A percentile compares a stretch with the other conserved stretches of the same genome.
Conservation (phyloP, 2,329 filamentous ascomycete genomes). For the Hypoxylon sp. region DNA sequence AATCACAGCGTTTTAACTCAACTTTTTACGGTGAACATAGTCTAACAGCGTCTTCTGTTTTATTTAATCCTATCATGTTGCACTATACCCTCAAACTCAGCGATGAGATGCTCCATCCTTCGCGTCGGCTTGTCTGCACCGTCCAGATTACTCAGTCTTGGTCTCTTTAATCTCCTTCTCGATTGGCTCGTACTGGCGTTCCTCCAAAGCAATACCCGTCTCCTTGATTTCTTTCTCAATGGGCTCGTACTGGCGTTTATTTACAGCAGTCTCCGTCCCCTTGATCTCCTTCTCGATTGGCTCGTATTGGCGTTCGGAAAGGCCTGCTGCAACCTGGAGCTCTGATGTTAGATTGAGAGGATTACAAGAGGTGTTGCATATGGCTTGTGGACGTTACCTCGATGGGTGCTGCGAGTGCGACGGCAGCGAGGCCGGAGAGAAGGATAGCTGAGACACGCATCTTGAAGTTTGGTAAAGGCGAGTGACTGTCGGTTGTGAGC, state of each 20-base stretch:
- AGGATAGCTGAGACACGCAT: slow-evolving; percentile 31
- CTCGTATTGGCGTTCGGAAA: slow-evolving; percentile 17
- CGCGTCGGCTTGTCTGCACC: neutral
- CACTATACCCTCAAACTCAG: neutral
- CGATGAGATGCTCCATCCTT: neutral
- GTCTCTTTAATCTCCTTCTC: neutral
- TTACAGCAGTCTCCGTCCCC: neutral
- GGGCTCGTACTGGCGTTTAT: neutral
- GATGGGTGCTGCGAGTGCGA: slow-evolving; percentile 30
- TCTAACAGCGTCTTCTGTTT: too few relatives aligned
- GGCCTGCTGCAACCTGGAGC: slow-evolving; percentile 7
- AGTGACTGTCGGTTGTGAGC: neutral
- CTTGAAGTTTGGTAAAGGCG: slow-evolving; percentile 1
- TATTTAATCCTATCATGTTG: neutral
- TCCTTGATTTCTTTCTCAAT: slow-evolving; percentile 2
- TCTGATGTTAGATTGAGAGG: slow-evolving; percentile 9
- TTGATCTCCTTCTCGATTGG: slow-evolving; percentile 2
- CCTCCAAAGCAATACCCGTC: neutral
- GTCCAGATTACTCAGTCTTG: neutral
- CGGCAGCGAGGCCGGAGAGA: slow-evolving; percentile 26
- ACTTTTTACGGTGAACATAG: too few relatives aligned
- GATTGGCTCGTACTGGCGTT: neutral
- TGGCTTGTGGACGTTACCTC: slow-evolving; percentile 15
- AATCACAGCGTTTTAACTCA: too few relatives aligned
- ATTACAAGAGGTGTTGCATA: neutral